Evolutionary conservation across 306 rosid genomes (phyloP), one percentile per base, ranked within the genome.

Genomic region (Ochetophila trinervis): DNA sequence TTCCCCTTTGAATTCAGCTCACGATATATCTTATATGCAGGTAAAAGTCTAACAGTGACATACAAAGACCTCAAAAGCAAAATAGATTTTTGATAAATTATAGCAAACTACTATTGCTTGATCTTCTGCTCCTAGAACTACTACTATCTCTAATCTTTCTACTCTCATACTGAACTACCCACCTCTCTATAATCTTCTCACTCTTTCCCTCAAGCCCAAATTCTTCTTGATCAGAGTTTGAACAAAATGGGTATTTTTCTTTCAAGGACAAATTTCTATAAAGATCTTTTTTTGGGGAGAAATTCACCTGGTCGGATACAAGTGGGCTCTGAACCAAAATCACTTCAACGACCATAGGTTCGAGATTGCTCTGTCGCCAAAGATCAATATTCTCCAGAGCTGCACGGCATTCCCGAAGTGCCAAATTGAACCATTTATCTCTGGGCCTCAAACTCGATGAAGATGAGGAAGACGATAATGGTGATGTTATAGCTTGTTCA

Each of bases 361-460:
- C 93, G 0, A 62, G 80, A 81, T 85, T 75, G 80, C 70, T 79
- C 70, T 78, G 93, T 63, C 86, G 90, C 84, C 87, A 89, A 58
- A 85, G 76, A 71, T 84, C 96, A 56, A 77, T 69, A 30, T 85
- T 87, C 72, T 85, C 91, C 5, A 92, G 22, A 0, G 86, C 88
- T 0, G 76, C 85, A 49, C 91, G 84, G 69, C 95, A 85, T 66
- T 87, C 93, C 63, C 89, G 74, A 5, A 87, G 78, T 0, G 96
- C 89, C 62, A 89, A 76, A 84, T 89, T 89, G 71, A 92, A 92
- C 96, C 96, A 87, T 72, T 85, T 89, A 65, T 92, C 95, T 84
- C 92, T 85, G 2, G 86, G 89, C 78, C 85, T 69, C 80, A 87
- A 88, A 47, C 95, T 85, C 0, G 95, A 86, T 1, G 96, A 82